Percentiles rank a stretch among this genome's conserved stretches.
Evolutionary conservation across 148 eudicot species (phyloP).

Genomic region (Vaccinium darrowii): DNA sequence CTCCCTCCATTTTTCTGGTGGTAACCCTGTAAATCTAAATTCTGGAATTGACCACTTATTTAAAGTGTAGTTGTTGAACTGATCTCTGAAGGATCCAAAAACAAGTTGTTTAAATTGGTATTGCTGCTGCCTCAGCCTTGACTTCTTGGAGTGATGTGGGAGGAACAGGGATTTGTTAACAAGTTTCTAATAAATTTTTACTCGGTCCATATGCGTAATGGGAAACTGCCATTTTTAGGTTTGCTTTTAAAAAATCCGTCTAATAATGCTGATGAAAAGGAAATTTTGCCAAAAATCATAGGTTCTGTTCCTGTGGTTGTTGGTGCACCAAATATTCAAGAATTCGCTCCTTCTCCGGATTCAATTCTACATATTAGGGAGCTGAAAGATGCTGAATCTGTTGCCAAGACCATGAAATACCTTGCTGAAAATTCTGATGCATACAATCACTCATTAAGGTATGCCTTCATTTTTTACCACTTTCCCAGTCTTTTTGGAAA

Average conservation of each 20-base stretch:
- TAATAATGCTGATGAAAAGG: conserved; percentile 13
- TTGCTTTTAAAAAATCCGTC: not conserved
- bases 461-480: not conserved
- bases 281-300: conserved; percentile 24
- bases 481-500: not conserved
- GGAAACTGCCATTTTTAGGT: not conserved
- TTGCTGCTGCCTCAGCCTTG: not conserved
- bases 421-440: conserved; percentile 75
- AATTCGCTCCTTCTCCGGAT: conserved; percentile 77
- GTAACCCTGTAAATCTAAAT: not conserved
- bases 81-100: not conserved
- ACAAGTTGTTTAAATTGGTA: not conserved
- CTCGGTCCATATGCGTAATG: not conserved
- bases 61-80: not conserved
- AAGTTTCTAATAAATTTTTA: not conserved
- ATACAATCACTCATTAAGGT: conserved; percentile 78
- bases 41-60: not conserved
- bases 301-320: conserved; percentile 88
- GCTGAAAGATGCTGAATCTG: conserved; percentile 51
- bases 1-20: not conserved
- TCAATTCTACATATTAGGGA: conserved; percentile 82
- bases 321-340: conserved; percentile 94
- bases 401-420: conserved; percentile 79
- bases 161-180: not conserved
- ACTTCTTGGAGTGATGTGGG: conserved; percentile 1